Percentiles rank a stretch among this genome's conserved stretches.
phyloP scores from a whole-genome alignment of 805 yeast genomes.

The Yarrowia phangngaensis region DNA sequence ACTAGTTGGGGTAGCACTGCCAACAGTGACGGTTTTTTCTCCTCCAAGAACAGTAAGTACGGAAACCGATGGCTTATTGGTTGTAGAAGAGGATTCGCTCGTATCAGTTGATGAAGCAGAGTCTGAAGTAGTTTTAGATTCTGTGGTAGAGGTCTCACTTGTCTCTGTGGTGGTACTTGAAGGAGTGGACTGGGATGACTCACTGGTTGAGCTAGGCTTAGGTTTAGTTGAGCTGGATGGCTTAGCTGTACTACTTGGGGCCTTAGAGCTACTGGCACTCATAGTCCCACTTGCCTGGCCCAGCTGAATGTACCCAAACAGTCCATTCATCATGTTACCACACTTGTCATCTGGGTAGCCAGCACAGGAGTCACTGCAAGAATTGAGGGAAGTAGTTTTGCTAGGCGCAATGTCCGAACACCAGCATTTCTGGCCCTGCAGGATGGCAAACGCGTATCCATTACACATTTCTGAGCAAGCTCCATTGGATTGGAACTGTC shows the following conservation, averaged over 20 bases:
- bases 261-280: constrained; percentile 28
- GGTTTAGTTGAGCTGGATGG: constrained; percentile 7
- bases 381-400: constrained; percentile 36
- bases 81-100: constrained; percentile 23
- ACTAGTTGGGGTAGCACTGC: constrained; percentile 28
- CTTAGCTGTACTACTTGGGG: constrained; percentile 12
- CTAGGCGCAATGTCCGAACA: constrained; percentile 55
- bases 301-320: constrained; percentile 53
- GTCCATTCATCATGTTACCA: constrained; percentile 44
- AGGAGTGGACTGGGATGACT: constrained; percentile 28
- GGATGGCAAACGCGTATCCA: constrained; percentile 52
- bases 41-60: constrained; percentile 35
- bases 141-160: constrained; percentile 28
- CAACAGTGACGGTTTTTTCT: constrained; percentile 31
- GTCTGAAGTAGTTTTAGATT: constrained; percentile 30
- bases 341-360: constrained; percentile 47
- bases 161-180: constrained; percentile 33
- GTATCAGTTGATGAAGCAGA: constrained; percentile 28
- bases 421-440: constrained; percentile 55
- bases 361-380: constrained; percentile 44
- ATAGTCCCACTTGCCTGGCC: constrained; percentile 39
- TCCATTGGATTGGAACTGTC: constrained; percentile 48
- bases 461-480: constrained; percentile 48
- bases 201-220: constrained; percentile 30
- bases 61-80: constrained; percentile 30